phyloP scores from a whole-genome alignment of 495 filamentous ascomycete genomes.

The Xylaria acuta region DNA sequence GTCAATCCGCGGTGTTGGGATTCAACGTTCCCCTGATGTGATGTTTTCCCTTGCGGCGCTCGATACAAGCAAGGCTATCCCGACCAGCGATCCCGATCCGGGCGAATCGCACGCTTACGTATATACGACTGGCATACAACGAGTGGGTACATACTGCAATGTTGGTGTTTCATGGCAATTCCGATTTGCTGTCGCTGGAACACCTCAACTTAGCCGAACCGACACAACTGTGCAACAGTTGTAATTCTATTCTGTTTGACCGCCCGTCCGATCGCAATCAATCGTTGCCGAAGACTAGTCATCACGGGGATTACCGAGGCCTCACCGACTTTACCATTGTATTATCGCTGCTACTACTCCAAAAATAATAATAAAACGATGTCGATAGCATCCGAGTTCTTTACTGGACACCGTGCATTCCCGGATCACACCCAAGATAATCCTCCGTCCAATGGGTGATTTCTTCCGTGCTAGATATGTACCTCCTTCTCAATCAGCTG shows the following conservation, averaged over 20 bases:
- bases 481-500: constrained; percentile 2
- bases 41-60: background rate
- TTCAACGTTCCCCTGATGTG: background rate
- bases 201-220: background rate
- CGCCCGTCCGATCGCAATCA: background rate
- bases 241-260: constrained; percentile 1
- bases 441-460: background rate
- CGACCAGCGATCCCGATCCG: constrained; percentile 9
- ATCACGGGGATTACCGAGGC: constrained; percentile 8
- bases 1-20: constrained; percentile 17
- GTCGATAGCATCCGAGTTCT: background rate
- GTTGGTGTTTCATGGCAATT: background rate
- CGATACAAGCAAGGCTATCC: background rate
- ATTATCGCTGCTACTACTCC: background rate
- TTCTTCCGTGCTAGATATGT: background rate
- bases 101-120: background rate
- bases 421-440: constrained; percentile 12
- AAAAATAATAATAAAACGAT: background rate
- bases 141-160: background rate
- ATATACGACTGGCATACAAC: background rate
- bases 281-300: background rate
- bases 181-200: background rate
- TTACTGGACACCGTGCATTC: background rate
- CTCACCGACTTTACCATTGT: constrained; percentile 16
- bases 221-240: background rate